Evolutionary conservation across 192 early-diverging fungal species (phyloP).

Genomic region (Phlyctochytrium bullatum): DNA sequence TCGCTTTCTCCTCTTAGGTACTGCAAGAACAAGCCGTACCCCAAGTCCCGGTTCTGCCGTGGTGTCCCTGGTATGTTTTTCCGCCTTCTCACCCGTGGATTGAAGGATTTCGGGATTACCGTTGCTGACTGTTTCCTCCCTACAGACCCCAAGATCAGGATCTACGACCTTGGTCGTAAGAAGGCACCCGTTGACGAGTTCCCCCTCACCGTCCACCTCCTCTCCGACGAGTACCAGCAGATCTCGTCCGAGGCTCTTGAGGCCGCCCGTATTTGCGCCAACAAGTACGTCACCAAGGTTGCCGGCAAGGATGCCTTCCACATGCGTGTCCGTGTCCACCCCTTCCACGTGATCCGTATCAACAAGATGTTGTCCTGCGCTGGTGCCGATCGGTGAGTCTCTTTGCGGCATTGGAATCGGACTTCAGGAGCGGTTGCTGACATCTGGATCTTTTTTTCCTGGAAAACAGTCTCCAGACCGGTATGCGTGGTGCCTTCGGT

Average conservation of each 20-base stretch:
- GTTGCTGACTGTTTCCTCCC: conserved; percentile 16
- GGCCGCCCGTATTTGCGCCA: conserved; percentile 94
- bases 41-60: conserved; percentile 97
- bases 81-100: background rate
- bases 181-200: conserved; percentile 98
- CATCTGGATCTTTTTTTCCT: background rate
- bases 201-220: conserved; percentile 92
- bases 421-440: background rate
- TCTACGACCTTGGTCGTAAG: conserved; percentile 97
- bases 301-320: conserved; percentile 99
- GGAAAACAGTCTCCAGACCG: conserved; percentile 72
- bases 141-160: conserved; percentile 91
- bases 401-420: background rate
- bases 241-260: conserved; percentile 98
- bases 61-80: conserved; percentile 81
- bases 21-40: conserved; percentile 99
- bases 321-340: conserved; percentile 97
- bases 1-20: conserved; percentile 55
- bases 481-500: conserved; percentile 99
- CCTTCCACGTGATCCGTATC: conserved; percentile 98
- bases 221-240: conserved; percentile 98
- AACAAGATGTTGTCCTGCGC: conserved; percentile 99
- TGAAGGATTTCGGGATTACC: conserved; percentile 5
- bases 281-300: conserved; percentile 98
- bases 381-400: conserved; percentile 83